Evolutionary conservation across 306 rosid genomes (phyloP).

Genomic region (Astragalus glycyphyllos): DNA sequence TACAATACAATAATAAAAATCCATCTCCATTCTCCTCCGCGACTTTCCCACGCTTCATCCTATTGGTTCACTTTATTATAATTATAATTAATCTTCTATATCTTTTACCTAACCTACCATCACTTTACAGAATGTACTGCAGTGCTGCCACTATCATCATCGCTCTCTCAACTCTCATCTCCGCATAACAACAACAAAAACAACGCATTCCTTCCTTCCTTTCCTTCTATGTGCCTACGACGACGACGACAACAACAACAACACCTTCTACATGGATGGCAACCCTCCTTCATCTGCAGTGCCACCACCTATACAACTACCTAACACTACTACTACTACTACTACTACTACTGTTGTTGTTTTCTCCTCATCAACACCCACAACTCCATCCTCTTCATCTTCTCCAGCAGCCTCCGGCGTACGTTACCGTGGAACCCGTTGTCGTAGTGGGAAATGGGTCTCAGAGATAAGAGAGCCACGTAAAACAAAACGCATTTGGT

Average conservation of each 20-base stretch:
- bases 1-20: not conserved
- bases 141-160: constrained; percentile 10
- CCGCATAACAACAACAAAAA: not conserved
- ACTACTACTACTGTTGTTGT: not conserved
- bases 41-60: constrained; percentile 72
- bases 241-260: not conserved
- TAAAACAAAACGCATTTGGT: constrained; percentile 89
- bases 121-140: not conserved
- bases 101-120: not conserved
- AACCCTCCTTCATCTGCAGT: constrained; percentile 19
- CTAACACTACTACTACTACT: not conserved
- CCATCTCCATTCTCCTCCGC: constrained; percentile 45
- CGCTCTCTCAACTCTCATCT: not conserved
- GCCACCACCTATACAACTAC: constrained; percentile 35
- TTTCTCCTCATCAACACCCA: constrained; percentile 9
- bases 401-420: constrained; percentile 28
- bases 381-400: constrained; percentile 41
- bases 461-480: constrained; percentile 97
- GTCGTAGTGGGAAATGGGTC: constrained; percentile 92
- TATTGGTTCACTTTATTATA: not conserved
- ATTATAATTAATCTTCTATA: no score
- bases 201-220: not conserved
- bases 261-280: constrained; percentile 40
- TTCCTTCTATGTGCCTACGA: not conserved
- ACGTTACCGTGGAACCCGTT: constrained; percentile 67